Evolutionary conservation across 208 protist genomes (phyloP), one percentile per base, ranked within the genome.

Genomic region (Wallacemonas sp.): DNA sequence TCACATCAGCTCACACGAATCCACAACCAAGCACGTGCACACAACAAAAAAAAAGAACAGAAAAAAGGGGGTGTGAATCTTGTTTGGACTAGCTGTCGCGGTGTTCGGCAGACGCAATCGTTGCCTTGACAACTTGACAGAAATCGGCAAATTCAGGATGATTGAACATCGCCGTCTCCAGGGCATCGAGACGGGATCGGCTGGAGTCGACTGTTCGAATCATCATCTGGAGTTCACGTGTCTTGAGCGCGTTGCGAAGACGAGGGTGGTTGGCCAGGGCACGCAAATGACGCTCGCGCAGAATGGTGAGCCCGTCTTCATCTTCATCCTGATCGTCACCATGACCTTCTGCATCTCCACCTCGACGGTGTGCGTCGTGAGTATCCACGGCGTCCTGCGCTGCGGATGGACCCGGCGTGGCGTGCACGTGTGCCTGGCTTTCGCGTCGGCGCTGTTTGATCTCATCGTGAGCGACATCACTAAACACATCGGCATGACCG

Each of bases 131-230:
- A 6, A 75, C 55, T 17, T 87, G 70, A 53, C 82, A 90, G 49
- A 94, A 96, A 8, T 60, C 26, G 19, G 71, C 68, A 49, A 96
- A 96, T 36, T 93, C 84, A 0, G 75, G 68, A 46, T 80, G 82
- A 62, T 95, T 95, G 54, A 74, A 73, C 75, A 90, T 53, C 39
- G 88, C 91, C 15, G 88, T 82, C 38, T 92, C 79, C 14, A 96
- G 72, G 34, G 91, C 91, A 9, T 94, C 91, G 1, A 95, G 62
- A 5, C 76, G 77, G 0, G 84, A 82, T 0, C 82, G 80, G 67
- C 88, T 95, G 6, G 46, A 55, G 63, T 93, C 77, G 47, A 96
- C 90, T 1, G 81, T 75, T 12, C 56, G 65, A 28, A 94, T 64
- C 24, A 95, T 68, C 27, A 62, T 64, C 66, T 94, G 88, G 53